phyloP scores from a whole-genome alignment of 108 stramenopile genomes.

The Nitzschia inconspicua region DNA sequence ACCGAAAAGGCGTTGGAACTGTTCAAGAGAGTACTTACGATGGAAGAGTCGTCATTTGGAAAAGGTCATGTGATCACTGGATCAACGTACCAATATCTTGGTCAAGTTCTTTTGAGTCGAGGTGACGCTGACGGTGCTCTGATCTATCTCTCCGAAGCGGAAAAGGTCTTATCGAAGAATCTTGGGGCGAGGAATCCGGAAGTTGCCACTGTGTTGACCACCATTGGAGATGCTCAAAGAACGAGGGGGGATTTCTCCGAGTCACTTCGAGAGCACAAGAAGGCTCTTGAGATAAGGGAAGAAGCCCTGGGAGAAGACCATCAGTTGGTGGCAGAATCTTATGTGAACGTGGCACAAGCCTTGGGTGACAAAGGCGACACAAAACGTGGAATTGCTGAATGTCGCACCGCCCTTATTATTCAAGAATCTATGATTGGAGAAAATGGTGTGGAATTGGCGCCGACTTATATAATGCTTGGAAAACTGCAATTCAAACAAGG shows the following conservation, averaged over 20 bases:
- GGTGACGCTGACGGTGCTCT: conserved; percentile 31
- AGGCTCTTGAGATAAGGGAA: conserved; percentile 23
- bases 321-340: conserved; percentile 24
- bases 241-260: conserved; percentile 29
- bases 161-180: conserved; percentile 11
- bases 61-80: conserved; percentile 21
- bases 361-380: conserved; percentile 26
- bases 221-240: conserved; percentile 17
- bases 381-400: conserved; percentile 22
- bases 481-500: conserved; percentile 18
- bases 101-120: conserved; percentile 13
- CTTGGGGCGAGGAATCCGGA: conserved; percentile 24
- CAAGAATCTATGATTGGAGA: conserved; percentile 33
- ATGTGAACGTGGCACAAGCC: conserved; percentile 16
- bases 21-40: conserved; percentile 29
- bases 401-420: conserved; percentile 26
- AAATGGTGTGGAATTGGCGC: conserved; percentile 10
- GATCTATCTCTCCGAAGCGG: conserved; percentile 15
- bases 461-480: conserved; percentile 14
- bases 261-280: conserved; percentile 22
- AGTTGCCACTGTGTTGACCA: conserved; percentile 17
- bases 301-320: conserved; percentile 28
- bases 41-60: conserved; percentile 27
- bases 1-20: conserved; percentile 20
- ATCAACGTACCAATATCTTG: conserved; percentile 25